Base-by-base conservation (phyloP, 2,329 filamentous ascomycete genomes). In the Penicillium oxalicum region DNA sequence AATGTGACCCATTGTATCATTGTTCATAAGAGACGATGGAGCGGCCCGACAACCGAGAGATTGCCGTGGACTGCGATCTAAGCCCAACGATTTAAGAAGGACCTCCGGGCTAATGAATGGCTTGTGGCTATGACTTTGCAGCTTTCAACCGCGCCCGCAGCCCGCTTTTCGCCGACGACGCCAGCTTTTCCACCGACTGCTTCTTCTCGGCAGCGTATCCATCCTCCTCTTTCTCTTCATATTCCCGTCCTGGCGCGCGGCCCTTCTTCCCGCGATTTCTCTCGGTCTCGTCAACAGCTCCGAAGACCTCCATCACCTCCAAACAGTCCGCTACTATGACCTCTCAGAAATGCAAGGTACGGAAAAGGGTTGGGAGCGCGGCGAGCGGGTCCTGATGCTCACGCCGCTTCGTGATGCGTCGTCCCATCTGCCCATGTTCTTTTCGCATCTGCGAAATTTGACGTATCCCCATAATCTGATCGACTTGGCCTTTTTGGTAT, bases 271-370 rank as follows among this genome's bases (percentile, higher is more conserved):
- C 74, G 65, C 78, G 74, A 64, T 79, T 25, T 86, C 87, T 1
- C 75, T 94, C 42, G 87, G 86, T 28, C 77, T 91, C 33, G 73
- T 91, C 44, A 82, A 83, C 35, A 74, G 78, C 24, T 73, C 75
- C 45, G 82, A 85, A 45, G 84, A 87, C 57, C 80, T 88, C 54
- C 84, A 95, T 63, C 82, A 95, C 63, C 82, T 97, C 49, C 89
- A 97, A 68, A 97, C 91, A 1, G 88, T 98, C 52, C 88, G 91
- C 67, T 97, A 98, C 73, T 97, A 97, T 72, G 93, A 98, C 68
- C 77, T 98, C 54, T 86, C 86, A 57, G 88, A 93, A 66, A 89
- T 95, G 5, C 87, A 93, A 66, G 93, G 93, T 40, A 93, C 90
- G 6, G 88, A 88, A 45, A 84, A 87, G 56, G 94, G 93, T 5